Conservation (phyloP, 176 grass and related monocot species). For the Triticum timopheevii region DNA sequence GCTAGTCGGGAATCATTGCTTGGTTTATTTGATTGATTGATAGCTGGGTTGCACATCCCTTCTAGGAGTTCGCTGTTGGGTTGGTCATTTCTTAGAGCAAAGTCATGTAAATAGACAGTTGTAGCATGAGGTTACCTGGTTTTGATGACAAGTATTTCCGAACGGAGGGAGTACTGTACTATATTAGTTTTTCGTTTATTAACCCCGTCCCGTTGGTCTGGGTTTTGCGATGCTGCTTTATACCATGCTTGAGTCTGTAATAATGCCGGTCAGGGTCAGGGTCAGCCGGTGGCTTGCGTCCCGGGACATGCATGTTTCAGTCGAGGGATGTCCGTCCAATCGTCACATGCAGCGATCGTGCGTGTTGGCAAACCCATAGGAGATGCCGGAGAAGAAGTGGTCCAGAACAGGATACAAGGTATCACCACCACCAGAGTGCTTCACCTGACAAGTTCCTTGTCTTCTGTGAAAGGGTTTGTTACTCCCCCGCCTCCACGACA, state of each 20-base stretch:
- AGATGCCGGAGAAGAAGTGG: not conserved
- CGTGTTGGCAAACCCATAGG: not conserved
- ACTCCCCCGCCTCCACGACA: not conserved
- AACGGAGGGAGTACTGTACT: too few relatives aligned
- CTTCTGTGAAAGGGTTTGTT: not conserved
- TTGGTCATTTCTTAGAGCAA: not conserved
- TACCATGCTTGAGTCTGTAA: too few relatives aligned
- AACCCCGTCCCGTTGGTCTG: too few relatives aligned
- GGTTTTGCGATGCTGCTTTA: too few relatives aligned
- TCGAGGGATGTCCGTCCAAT: too few relatives aligned
- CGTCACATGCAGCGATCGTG: not conserved
- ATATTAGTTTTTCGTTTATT: too few relatives aligned
- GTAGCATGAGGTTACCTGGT: not conserved
- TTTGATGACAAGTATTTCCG: too few relatives aligned
- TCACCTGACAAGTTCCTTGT: not conserved
- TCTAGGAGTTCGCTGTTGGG: not conserved
- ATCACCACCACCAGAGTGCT: not conserved
- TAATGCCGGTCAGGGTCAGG: too few relatives aligned
- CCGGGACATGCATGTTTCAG: not conserved
- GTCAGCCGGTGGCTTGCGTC: too few relatives aligned
- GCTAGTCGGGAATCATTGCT: not conserved
- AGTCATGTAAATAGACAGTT: not conserved
- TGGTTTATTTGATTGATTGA: not conserved
- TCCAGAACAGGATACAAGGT: constrained; percentile 1
- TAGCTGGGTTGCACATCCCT: not conserved